A percentile compares a stretch with the other conserved stretches of the same genome.
Evolutionary conservation across 495 filamentous ascomycete genomes (phyloP).

Genomic region (Neurospora tetraspora): DNA sequence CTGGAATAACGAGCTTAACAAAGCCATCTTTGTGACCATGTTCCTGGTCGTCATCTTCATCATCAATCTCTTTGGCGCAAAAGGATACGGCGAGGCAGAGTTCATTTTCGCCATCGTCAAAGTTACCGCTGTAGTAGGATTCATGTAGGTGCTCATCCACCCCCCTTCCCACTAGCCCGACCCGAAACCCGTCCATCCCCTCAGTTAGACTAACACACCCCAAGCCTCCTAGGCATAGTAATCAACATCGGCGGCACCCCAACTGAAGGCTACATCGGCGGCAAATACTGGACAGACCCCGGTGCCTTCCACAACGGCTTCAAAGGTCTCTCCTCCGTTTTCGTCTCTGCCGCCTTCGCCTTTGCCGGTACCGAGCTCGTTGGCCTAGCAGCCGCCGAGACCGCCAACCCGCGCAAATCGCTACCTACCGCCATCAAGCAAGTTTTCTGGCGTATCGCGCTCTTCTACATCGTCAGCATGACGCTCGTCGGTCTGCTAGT

Average conservation of each 20-base stretch:
- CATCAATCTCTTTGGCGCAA: slow-evolving; percentile 82
- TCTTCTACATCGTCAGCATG: slow-evolving; percentile 77
- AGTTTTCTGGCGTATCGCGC: slow-evolving; percentile 88
- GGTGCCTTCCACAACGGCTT: slow-evolving; percentile 90
- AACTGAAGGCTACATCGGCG: slow-evolving; percentile 71
- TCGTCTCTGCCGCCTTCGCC: slow-evolving; percentile 87
- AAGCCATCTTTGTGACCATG: slow-evolving; percentile 73
- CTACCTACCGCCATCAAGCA: slow-evolving; percentile 85
- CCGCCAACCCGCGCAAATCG: slow-evolving; percentile 75
- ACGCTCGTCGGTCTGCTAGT: slow-evolving; percentile 68
- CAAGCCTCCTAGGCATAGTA: slow-evolving; percentile 67
- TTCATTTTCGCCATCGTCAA: slow-evolving; percentile 85
- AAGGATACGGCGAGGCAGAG: slow-evolving; percentile 85
- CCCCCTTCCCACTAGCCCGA: neutral
- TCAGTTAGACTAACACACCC: slow-evolving; percentile 2
- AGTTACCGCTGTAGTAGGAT: slow-evolving; percentile 74
- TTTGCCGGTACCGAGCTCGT: slow-evolving; percentile 91
- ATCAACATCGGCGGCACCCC: slow-evolving; percentile 74
- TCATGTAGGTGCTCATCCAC: slow-evolving; percentile 54
- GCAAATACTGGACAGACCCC: slow-evolving; percentile 66
- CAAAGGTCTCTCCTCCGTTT: slow-evolving; percentile 87
- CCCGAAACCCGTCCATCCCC: neutral
- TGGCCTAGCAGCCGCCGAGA: slow-evolving; percentile 82
- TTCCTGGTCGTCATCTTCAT: slow-evolving; percentile 65
- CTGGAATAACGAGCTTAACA: slow-evolving; percentile 60